Base-by-base conservation (phyloP, 345 rosid species). In the Excoecaria cochinchinensis region DNA sequence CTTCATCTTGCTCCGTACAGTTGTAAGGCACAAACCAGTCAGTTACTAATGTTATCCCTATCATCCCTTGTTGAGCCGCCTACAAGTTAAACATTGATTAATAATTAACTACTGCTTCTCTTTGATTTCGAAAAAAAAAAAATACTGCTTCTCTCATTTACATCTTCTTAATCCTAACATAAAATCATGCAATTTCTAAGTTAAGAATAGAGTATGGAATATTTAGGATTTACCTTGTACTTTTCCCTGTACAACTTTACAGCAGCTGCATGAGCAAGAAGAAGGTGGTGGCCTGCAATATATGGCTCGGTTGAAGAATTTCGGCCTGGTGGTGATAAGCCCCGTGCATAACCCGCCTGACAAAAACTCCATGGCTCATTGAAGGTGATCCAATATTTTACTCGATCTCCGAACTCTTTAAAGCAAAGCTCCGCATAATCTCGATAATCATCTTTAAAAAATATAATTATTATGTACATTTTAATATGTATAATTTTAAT, bases 341-440 rank as follows among this genome's bases (percentile, higher is more conserved):
- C 87, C n/a, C 16, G 52, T 8, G 69, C 75, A 46, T 69, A 79
- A 17, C 76, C 77, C 16, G 39, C 8, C 21, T 13, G 16, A 1
- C 60, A 44, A 4, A 71, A 17, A 3, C 69, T 61, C 24, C 60
- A 72, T 0, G 87, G 85, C 56, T 84, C 85, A 21, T 84, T 84
- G 1, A 84, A 8, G 0, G 85, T 84, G n/a, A 73, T 69, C 87
- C 87, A 84, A 15, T 82, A 60, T 56, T 82, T 82, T 1, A 84
- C 82, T 47, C 80, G 44, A 38, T 84, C 83, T 6, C 87, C 87
- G 7, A 85, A 88, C 42, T 67, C 60, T 65, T 79, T 65, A 53
- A 87, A 90, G 62, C 88, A 84, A 74, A 87, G 67, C 10, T 87
- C 86, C 1, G 84, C 86, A 48, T 76, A 87, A 12, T 81, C 86